phyloP scores from a whole-genome alignment of 805 yeast genomes.

The Candida parachauliodes region DNA sequence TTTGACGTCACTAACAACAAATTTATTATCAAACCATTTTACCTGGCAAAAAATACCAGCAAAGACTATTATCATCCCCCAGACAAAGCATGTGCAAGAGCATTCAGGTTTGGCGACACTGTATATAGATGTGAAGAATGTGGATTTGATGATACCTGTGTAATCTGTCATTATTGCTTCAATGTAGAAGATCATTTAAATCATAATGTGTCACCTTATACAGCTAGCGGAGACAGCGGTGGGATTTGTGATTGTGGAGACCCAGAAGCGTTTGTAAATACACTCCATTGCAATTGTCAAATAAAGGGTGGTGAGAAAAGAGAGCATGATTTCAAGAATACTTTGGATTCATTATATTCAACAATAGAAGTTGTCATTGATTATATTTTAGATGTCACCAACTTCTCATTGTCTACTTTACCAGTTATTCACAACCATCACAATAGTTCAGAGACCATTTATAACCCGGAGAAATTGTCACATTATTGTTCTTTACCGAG shows the following conservation, averaged over 20 bases:
- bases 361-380: constrained; percentile 37
- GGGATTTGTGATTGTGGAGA: constrained; percentile 80
- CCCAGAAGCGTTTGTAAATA: constrained; percentile 54
- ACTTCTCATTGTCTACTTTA: constrained; percentile 34
- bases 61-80: constrained; percentile 39
- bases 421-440: constrained; percentile 35
- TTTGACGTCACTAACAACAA: constrained; percentile 6
- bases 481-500: constrained; percentile 29
- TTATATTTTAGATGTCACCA: constrained; percentile 42
- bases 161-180: constrained; percentile 70
- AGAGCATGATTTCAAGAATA: constrained; percentile 12
- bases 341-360: constrained; percentile 16
- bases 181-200: constrained; percentile 63
- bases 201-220: constrained; percentile 58
- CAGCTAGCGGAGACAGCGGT: constrained; percentile 43
- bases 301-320: constrained; percentile 6
- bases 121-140: constrained; percentile 74
- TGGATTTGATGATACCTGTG: constrained; percentile 76
- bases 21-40: constrained; percentile 12
- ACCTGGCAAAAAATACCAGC: constrained; percentile 8
- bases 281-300: constrained; percentile 49
- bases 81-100: constrained; percentile 67
- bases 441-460: constrained; percentile 18
- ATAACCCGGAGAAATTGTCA: constrained; percentile 26
- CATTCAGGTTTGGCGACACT: constrained; percentile 58